These are phyloP conservation scores for Nelumbo lutea DNA, from an alignment of 164 flowering plant genomes.

Conservation along the genomic window DNA sequence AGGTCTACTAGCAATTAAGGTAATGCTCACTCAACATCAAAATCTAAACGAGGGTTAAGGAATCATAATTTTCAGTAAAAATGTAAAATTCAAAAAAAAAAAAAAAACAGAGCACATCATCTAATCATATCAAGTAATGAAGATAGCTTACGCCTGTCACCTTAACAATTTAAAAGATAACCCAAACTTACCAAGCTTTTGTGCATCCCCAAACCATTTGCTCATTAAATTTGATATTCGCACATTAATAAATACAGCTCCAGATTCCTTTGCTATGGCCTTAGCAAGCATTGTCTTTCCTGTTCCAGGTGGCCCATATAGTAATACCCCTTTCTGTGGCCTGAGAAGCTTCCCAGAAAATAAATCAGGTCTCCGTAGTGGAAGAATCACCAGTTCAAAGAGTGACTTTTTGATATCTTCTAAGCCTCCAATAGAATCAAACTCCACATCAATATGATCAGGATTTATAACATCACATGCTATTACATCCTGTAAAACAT, in stretches of 20 bases:
- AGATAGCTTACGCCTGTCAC: too few species aligned
- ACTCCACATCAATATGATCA: conserved; percentile 53
- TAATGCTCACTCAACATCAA: too few species aligned
- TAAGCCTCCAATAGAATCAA: conserved; percentile 64
- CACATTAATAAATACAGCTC: conserved; percentile 69
- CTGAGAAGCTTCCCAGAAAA: conserved; percentile 71
- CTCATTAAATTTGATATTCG: conserved; percentile 69
- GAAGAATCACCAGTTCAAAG: conserved; percentile 65
- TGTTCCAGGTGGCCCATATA: conserved; percentile 79
- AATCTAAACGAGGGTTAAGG: too few species aligned
- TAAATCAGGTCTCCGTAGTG: conserved; percentile 56
- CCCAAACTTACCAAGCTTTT: conserved; percentile 52
- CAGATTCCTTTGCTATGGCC: conserved; percentile 77
- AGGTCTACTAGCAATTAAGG: too few species aligned
- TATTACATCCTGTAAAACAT: conserved; percentile 51
- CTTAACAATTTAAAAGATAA: too few species aligned
- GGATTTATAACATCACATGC: conserved; percentile 73
- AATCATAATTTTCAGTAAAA: too few species aligned
- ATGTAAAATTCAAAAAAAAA: too few species aligned
- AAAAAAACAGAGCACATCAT: too few species aligned
- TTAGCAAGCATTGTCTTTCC: conserved; percentile 84
- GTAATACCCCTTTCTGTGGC: conserved; percentile 62
- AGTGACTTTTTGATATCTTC: conserved; percentile 55
- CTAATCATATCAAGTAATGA: too few species aligned
- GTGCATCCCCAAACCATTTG: conserved; percentile 86